Base-by-base conservation (phyloP, 176 grass and related monocot species). In the Oryza officinalis region DNA sequence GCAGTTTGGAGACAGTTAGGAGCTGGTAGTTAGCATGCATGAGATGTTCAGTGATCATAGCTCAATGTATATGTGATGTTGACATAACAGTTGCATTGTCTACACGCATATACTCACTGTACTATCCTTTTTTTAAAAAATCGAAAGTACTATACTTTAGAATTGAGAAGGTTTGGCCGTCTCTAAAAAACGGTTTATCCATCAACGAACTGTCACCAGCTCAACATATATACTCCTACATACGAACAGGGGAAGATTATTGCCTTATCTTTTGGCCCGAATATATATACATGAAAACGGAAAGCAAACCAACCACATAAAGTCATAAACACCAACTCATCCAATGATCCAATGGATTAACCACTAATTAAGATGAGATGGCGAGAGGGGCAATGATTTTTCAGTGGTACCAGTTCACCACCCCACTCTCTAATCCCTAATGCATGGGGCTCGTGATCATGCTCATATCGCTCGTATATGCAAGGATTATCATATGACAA, bases 21-120 rank as follows among this genome's bases (percentile, higher is more conserved):
- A 57, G 52, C 52, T 57, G 52, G 52, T 9, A 8, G 68, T n/a
- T n/a, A 52, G 10, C 12, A 41, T 72, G 80, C 52, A 23, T 2
- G 33, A 5, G 25, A 44, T 57, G 25, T 44, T 64, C 83, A 57
- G 52, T 8, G 18, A 57, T 57, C 52, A n/a, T 67, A 71, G 28
- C 37, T 28, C 14, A 8, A 13, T n/a, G 18, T 57, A 22, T 15
- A 75, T 49, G 61, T 47, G 86, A 82, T 26, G 20, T 57, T 47
- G 86, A 87, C 64, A 41, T 14, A 64, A 81, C 72, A 40, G 64
- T 47, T 70, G 78, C 18, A 23, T 22, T 57, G 52, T 57, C 52
- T 57, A 18, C 20, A 57, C 52, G 6, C 18, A n/a, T 57, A 57
- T 57, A 57, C 20, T n/a, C 20, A n/a, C 52, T 57, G 6, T 57